Evolutionary conservation across 2,329 filamentous ascomycete species (phyloP), one percentile per base, ranked within the genome.

Genomic region (Pseudogymnoascus sp.): DNA sequence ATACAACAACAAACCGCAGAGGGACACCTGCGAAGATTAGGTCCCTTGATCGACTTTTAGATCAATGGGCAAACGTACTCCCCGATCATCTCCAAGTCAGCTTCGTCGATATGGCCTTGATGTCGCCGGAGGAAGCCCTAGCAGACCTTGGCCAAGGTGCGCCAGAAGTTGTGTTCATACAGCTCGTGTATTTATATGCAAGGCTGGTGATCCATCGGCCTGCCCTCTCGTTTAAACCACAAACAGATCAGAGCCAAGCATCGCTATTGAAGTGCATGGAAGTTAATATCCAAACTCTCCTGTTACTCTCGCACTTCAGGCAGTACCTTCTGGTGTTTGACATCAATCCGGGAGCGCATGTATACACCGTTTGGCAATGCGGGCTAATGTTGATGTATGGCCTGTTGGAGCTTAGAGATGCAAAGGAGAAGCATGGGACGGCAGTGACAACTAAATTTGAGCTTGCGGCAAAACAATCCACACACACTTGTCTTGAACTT

Each of bases 281-380:
- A 23, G 38, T 60, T 25, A 25, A 38, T 38, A 41, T 39, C 5
- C 35, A 60, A 5, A 38, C 38, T 16, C 33, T 60, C 3, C 33
- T 60, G 5, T 19, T 60, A 4, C 58, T 60, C 33, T 60, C 58
- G 4, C 58, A 39, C 8, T 41, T 39, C 35, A 38, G 11, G 16
- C 58, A 41, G 1, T 60, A 39, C 33, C 19, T 65, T 25, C 30
- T 65, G 7, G 60, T 58, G 2, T 45, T 62, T 28, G 64, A 63
- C 41, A 58, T 65, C 12, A 64, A 65, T 11, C 64, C 64, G 9
- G 64, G 62, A 9, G 42, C 62, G 4, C 64, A 65, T 23, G 63
- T 64, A 4, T 65, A 65, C 41, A 65, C 60, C 30, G 4, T 65
- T 22, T 65, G 62, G 62, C 62, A 61, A n/a, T 65, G 64, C 19